Percentiles rank a stretch among this genome's conserved stretches.
phyloP scores from a whole-genome alignment of 2,329 filamentous ascomycete species.

The Ophiostoma angusticollis region DNA sequence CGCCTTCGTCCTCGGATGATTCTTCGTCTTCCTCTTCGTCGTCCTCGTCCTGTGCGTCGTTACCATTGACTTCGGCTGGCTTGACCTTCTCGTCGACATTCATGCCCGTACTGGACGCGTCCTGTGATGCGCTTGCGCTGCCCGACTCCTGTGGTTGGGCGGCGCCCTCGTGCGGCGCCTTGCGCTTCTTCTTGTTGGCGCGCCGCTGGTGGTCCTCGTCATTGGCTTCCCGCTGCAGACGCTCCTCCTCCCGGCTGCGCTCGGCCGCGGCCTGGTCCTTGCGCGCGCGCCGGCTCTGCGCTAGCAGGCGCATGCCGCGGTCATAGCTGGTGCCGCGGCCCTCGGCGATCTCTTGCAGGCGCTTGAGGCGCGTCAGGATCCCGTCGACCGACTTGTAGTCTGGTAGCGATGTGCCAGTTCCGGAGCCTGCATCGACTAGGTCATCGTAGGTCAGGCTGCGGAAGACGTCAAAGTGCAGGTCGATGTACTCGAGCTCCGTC shows the following conservation, averaged over 20 bases:
- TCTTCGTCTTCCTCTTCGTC: constrained; percentile 25
- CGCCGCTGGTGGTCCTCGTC: constrained; percentile 37
- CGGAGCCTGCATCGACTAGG: constrained; percentile 47
- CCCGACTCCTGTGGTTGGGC: not conserved
- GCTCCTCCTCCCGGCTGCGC: constrained; percentile 36
- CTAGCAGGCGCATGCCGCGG: constrained; percentile 58
- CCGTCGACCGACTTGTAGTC: constrained; percentile 52
- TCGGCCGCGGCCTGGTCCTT: constrained; percentile 37
- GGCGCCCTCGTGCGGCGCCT: constrained; percentile 41
- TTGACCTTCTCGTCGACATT: constrained; percentile 44
- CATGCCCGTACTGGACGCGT: constrained; percentile 28
- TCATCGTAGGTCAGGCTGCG: constrained; percentile 54
- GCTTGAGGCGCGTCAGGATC: constrained; percentile 50
- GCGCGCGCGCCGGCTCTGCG: constrained; percentile 50
- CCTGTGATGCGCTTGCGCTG: too few species aligned
- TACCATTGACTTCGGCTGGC: too few species aligned
- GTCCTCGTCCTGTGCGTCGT: constrained; percentile 16
- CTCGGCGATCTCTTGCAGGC: constrained; percentile 53
- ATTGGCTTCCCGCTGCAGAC: constrained; percentile 33
- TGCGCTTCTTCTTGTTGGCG: constrained; percentile 66
- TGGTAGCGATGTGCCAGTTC: constrained; percentile 42
- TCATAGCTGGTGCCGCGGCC: constrained; percentile 56
- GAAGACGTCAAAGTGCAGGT: constrained; percentile 46
- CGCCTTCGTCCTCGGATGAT: constrained; percentile 45
- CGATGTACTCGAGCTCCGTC: constrained; percentile 52